Percentiles rank a stretch among this genome's conserved stretches.
phyloP scores from a whole-genome alignment of 495 filamentous ascomycete species.

The Penicillium paradoxum region DNA sequence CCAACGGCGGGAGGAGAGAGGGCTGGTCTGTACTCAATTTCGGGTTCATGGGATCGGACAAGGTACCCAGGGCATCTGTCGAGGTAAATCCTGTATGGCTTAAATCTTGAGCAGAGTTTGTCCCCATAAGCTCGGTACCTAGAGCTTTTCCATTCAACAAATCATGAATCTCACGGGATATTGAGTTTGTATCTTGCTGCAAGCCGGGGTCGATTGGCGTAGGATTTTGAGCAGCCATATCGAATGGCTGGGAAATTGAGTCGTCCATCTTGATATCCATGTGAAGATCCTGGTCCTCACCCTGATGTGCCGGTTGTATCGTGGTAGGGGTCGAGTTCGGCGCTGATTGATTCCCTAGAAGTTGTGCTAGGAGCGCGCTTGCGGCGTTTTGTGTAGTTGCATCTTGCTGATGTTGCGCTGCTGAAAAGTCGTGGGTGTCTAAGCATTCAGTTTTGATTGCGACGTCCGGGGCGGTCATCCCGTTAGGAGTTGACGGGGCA shows the following conservation, averaged over 20 bases:
- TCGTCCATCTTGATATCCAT: constrained; percentile 21
- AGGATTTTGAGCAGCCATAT: constrained; percentile 6
- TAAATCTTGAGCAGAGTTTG: constrained; percentile 12
- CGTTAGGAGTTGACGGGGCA: constrained; percentile 35
- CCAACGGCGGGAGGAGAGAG: constrained; percentile 38
- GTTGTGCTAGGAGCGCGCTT: constrained; percentile 42
- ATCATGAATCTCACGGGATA: constrained; percentile 16
- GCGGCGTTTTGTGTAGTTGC: constrained; percentile 37
- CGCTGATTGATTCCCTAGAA: constrained; percentile 36
- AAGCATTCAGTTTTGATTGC: constrained; percentile 35
- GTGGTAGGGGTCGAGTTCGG: constrained; percentile 17
- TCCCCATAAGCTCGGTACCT: constrained; percentile 15
- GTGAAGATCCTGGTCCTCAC: constrained; percentile 15
- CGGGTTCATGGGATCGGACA: constrained; percentile 34
- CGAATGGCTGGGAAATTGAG: constrained; percentile 9
- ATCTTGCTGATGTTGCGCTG: constrained; percentile 15
- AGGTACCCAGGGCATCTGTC: constrained; percentile 24
- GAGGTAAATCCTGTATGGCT: constrained; percentile 2
- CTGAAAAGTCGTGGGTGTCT: constrained; percentile 14
- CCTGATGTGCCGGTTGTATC: constrained; percentile 9
- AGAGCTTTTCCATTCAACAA: constrained; percentile 17
- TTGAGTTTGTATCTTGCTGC: constrained; percentile 9
- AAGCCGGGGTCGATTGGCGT: constrained; percentile 6
- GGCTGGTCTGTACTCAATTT: constrained; percentile 33
- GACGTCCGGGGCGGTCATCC: constrained; percentile 27